phyloP scores from a whole-genome alignment of 345 rosid genomes.

The Jatropha curcas region DNA sequence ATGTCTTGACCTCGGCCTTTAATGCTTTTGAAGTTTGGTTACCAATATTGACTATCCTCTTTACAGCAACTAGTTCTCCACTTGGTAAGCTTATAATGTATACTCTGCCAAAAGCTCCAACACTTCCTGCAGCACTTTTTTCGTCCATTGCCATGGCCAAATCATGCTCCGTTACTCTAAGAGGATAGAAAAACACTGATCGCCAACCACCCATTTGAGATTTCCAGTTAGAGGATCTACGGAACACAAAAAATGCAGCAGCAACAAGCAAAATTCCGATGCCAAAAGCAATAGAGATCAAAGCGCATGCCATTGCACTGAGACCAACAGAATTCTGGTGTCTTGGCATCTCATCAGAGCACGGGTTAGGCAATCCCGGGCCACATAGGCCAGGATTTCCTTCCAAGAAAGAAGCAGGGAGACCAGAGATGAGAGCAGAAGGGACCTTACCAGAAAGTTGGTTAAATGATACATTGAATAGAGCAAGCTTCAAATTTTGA shows the following conservation, averaged over 20 bases:
- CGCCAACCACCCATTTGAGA: slow-evolving; percentile 56
- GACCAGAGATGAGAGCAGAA: slow-evolving; percentile 69
- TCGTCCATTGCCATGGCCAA: slow-evolving; percentile 64
- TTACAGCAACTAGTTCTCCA: slow-evolving; percentile 77
- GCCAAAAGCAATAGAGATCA: slow-evolving; percentile 67
- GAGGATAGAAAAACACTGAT: slow-evolving; percentile 81
- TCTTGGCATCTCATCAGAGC: slow-evolving; percentile 46
- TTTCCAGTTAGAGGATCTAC: slow-evolving; percentile 53
- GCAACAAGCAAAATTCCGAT: slow-evolving; percentile 48
- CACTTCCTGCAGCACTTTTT: slow-evolving; percentile 55
- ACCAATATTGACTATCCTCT: slow-evolving; percentile 66
- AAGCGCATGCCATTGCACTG: slow-evolving; percentile 47
- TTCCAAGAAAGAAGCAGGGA: slow-evolving; percentile 86
- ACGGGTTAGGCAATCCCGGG: slow-evolving; percentile 64
- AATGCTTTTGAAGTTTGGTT: slow-evolving; percentile 60
- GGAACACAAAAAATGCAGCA: slow-evolving; percentile 52
- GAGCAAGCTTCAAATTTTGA: slow-evolving; percentile 86
- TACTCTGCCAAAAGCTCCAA: slow-evolving; percentile 66
- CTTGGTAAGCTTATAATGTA: slow-evolving; percentile 61
- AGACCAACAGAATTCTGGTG: slow-evolving; percentile 33
- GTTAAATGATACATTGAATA: slow-evolving; percentile 83
- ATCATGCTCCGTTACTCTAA: slow-evolving; percentile 73
- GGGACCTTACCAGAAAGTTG: slow-evolving; percentile 65
- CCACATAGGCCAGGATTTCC: slow-evolving; percentile 91
- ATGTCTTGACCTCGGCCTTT: slow-evolving; percentile 76